phyloP scores from a whole-genome alignment of 805 yeast species.

The Starmerella cellae region DNA sequence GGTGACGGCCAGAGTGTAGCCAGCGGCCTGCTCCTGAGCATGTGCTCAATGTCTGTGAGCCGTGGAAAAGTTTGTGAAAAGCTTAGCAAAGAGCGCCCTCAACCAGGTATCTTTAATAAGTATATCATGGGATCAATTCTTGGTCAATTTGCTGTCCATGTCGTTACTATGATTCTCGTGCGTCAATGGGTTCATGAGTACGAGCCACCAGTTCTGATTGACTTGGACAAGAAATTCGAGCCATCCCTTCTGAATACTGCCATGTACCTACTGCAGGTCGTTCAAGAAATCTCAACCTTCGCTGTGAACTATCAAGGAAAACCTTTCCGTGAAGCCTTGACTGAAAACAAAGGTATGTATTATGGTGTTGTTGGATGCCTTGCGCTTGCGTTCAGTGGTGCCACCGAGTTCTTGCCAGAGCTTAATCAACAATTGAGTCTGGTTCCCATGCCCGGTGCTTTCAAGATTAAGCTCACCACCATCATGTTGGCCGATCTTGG shows the following conservation, averaged over 20 bases:
- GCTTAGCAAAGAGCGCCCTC: constrained; percentile 88
- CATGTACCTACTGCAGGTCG: constrained; percentile 82
- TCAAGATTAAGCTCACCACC: constrained; percentile 64
- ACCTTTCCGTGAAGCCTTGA: constrained; percentile 85
- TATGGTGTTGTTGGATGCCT: constrained; percentile 89
- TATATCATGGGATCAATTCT: constrained; percentile 96
- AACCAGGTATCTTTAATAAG: constrained; percentile 86
- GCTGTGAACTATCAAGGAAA: constrained; percentile 96
- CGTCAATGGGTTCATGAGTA: constrained; percentile 68
- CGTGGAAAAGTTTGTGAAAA: constrained; percentile 84
- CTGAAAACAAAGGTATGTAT: constrained; percentile 91
- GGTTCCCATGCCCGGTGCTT: constrained; percentile 65
- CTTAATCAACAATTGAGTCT: constrained; percentile 81
- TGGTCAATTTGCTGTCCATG: constrained; percentile 92
- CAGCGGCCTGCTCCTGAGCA: constrained; percentile 82
- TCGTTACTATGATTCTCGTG: constrained; percentile 66
- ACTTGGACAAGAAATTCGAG: constrained; percentile 71
- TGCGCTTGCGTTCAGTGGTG: constrained; percentile 73
- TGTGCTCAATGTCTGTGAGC: constrained; percentile 89
- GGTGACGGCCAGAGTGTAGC: constrained; percentile 98
- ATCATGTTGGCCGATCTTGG: constrained; percentile 65
- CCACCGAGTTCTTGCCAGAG: constrained; percentile 92
- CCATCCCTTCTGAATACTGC: constrained; percentile 94
- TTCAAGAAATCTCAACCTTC: constrained; percentile 94
- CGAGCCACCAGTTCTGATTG: constrained; percentile 72